These are phyloP conservation scores for Phycomyces blakesleeanus DNA, from an alignment of 192 early-diverging fungal genomes.

Conservation along the genomic window DNA sequence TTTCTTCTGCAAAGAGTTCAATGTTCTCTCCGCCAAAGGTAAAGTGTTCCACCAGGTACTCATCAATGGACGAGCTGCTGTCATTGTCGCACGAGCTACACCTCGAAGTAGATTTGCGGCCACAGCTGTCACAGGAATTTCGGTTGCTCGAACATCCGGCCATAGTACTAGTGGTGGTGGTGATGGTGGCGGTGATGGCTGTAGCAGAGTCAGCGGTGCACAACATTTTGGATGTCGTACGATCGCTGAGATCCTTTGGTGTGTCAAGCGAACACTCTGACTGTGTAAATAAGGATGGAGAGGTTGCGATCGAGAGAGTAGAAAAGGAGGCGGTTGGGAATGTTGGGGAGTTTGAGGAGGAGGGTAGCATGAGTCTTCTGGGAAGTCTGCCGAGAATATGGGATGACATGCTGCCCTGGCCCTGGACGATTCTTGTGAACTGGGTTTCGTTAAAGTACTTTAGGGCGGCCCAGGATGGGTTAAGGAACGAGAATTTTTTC, in stretches of 20 bases:
- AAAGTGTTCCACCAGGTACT: slow-evolving; percentile 13
- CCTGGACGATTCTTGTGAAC: slow-evolving; percentile 32
- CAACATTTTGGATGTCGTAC: background rate
- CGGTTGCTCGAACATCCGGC: background rate
- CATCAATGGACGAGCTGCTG: background rate
- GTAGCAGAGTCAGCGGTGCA: background rate
- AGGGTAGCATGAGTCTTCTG: slow-evolving; percentile 9
- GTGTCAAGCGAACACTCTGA: background rate
- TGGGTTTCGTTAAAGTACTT: slow-evolving; percentile 38
- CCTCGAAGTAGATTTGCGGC: background rate
- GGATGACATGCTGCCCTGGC: slow-evolving; percentile 13
- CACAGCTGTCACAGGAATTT: background rate
- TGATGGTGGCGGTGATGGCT: too few species aligned
- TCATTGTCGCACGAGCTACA: background rate
- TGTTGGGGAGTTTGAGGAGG: background rate
- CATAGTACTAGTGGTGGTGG: too few species aligned
- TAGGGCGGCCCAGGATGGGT: slow-evolving; percentile 36
- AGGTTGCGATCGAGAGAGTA: background rate
- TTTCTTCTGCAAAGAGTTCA: background rate
- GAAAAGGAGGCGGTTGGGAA: background rate
- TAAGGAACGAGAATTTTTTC: slow-evolving; percentile 33
- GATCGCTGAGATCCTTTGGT: background rate
- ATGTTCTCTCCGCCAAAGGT: slow-evolving; percentile 20
- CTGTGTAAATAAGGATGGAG: background rate
- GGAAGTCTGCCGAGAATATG: slow-evolving; percentile 26